Percentiles rank a stretch among this genome's conserved stretches.
These are phyloP conservation scores for Poronia punctata DNA, from an alignment of 495 filamentous ascomycete genomes.

Conservation along the genomic window DNA sequence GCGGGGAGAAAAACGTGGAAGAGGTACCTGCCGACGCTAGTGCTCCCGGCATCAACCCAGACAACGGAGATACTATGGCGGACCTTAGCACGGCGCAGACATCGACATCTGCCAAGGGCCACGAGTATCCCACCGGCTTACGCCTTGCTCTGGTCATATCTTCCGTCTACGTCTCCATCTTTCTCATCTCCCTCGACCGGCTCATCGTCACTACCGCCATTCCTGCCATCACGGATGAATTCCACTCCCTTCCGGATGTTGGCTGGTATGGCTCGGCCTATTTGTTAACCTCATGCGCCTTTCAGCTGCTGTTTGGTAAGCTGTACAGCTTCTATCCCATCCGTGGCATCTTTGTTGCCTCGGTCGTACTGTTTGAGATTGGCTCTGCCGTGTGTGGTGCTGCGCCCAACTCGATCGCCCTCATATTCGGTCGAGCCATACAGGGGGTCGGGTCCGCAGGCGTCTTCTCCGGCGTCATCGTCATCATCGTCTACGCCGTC, in stretches of 20 bases:
- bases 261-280: constrained; percentile 51
- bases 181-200: constrained; percentile 34
- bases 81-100: constrained; percentile 2
- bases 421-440: constrained; percentile 53
- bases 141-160: constrained; percentile 21
- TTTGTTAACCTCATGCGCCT: constrained; percentile 39
- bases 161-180: constrained; percentile 28
- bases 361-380: constrained; percentile 39
- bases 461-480: constrained; percentile 31
- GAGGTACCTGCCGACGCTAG: too few species aligned
- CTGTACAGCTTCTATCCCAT: constrained; percentile 40
- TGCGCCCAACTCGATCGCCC: constrained; percentile 42
- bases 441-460: constrained; percentile 46
- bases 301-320: constrained; percentile 42
- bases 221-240: constrained; percentile 42
- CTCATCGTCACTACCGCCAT: constrained; percentile 44
- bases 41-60: constrained; percentile 2
- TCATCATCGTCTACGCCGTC: constrained; percentile 39
- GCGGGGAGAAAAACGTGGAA: too few species aligned
- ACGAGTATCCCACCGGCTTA: constrained; percentile 23
- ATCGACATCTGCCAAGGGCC: constrained; percentile 1
- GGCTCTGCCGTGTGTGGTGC: constrained; percentile 52
- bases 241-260: constrained; percentile 39
- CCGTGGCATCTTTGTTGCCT: constrained; percentile 34
- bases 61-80: constrained; percentile 2